A percentile compares a stretch with the other conserved stretches of the same genome.
Conservation (phyloP, 192 early-diverging fungal species). For the Diversispora epigaea region DNA sequence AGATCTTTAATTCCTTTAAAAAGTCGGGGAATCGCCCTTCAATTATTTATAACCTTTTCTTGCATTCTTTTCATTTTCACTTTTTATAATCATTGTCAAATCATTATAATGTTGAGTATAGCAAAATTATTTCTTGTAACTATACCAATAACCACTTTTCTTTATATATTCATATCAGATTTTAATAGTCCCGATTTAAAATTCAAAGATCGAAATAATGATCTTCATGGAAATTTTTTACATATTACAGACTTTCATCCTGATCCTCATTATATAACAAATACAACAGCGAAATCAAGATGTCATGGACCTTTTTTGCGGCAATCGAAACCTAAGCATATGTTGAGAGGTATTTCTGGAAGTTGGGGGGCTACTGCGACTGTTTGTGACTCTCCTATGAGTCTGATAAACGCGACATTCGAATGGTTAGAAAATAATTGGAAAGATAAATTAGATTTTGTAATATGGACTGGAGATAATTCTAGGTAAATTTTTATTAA, state of each 20-base stretch:
- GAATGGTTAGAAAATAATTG: conserved; percentile 55
- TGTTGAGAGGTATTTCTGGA: conserved; percentile 44
- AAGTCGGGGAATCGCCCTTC: too few species aligned
- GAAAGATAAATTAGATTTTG: conserved; percentile 64
- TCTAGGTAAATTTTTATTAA: conserved; percentile 46
- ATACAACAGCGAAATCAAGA: conserved; percentile 58
- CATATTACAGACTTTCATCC: conserved; percentile 77
- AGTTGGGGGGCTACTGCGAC: conserved; percentile 57
- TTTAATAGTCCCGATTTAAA: too few species aligned
- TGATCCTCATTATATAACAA: conserved; percentile 56
- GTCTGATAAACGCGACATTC: conserved; percentile 59
- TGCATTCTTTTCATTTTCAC: too few species aligned
- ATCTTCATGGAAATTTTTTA: conserved; percentile 58
- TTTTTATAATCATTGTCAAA: too few species aligned
- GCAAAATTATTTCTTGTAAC: too few species aligned
- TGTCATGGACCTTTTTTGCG: conserved; percentile 51
- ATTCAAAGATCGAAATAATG: too few species aligned
- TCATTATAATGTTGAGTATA: too few species aligned
- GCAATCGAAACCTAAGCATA: conserved; percentile 39
- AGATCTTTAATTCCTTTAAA: too few species aligned
- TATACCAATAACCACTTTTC: too few species aligned
- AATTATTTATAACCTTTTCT: too few species aligned
- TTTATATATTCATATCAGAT: too few species aligned
- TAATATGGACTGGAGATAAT: conserved; percentile 79
- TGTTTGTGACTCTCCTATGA: conserved; percentile 64